These are phyloP conservation scores for Aspergillus alliaceus DNA, from an alignment of 2,329 filamentous ascomycete genomes.

Conservation along the genomic window DNA sequence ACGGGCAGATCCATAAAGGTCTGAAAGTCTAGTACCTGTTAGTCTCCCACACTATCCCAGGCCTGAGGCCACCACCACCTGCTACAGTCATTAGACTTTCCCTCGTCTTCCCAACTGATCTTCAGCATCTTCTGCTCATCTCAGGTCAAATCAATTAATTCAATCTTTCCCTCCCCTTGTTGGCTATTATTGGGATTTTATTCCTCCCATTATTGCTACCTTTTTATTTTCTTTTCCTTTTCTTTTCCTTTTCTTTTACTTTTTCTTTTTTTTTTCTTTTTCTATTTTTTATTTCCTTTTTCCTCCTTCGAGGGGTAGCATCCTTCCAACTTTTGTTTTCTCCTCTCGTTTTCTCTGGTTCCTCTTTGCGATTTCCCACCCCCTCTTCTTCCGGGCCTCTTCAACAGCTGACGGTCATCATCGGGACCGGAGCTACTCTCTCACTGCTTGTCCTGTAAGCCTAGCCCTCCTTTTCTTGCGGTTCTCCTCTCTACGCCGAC, in stretches of 20 bases:
- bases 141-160: conserved; percentile 1
- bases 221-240: conserved; percentile 30
- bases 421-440: background rate
- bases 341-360: background rate
- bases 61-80: conserved; percentile 9
- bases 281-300: background rate
- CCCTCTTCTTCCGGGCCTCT: background rate
- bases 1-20: conserved; percentile 16
- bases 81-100: background rate
- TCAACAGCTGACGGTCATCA: conserved; percentile 1
- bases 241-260: conserved; percentile 25
- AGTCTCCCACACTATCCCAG: conserved; percentile 7
- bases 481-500: background rate
- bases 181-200: conserved; percentile 9
- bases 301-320: background rate
- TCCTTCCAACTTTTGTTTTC: conserved; percentile 5
- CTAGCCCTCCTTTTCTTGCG: background rate
- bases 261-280: conserved; percentile 27
- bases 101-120: background rate
- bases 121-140: background rate
- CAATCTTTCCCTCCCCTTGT: conserved; percentile 2
- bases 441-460: background rate
- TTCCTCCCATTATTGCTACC: conserved; percentile 7
- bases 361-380: background rate
- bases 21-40: conserved; percentile 12